Evolutionary conservation across 148 eudicot genomes (phyloP).

Genomic region (Nepenthes mirabilis): DNA sequence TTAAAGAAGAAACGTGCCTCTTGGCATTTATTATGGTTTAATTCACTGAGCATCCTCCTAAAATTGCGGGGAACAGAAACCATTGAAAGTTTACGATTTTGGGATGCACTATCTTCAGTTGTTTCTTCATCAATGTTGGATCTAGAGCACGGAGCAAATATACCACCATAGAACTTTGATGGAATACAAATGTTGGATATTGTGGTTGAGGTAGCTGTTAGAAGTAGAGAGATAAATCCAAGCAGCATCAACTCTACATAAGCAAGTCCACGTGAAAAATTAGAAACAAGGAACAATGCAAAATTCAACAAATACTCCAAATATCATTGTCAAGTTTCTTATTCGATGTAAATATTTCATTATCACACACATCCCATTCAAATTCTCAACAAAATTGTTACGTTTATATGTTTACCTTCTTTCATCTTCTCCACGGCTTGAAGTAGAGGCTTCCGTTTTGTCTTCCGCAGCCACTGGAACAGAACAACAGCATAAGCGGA

Average conservation of each 20-base stretch:
- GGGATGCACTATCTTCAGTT: conserved; percentile 19
- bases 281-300: conserved; percentile 1
- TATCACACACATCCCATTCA: background rate
- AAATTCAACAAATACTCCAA: background rate
- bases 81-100: conserved; percentile 55
- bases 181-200: conserved; percentile 79
- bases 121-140: conserved; percentile 34
- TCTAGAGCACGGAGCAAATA: conserved; percentile 77
- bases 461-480: conserved; percentile 74
- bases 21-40: conserved; percentile 57
- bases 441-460: conserved; percentile 73
- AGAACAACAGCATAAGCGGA: conserved; percentile 1
- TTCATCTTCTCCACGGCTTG: conserved; percentile 98
- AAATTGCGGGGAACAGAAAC: conserved; percentile 20
- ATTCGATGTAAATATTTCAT: background rate
- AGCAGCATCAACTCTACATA: conserved; percentile 90
- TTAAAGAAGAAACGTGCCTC: conserved; percentile 37
- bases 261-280: conserved; percentile 6
- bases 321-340: background rate
- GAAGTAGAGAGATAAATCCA: conserved; percentile 86
- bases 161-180: conserved; percentile 60
- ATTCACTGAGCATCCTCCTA: conserved; percentile 46
- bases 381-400: background rate
- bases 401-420: conserved; percentile 49
- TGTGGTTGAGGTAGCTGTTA: conserved; percentile 80